Conservation (phyloP, 2,329 filamentous ascomycete species). For the Penicillium sclerotigenum region DNA sequence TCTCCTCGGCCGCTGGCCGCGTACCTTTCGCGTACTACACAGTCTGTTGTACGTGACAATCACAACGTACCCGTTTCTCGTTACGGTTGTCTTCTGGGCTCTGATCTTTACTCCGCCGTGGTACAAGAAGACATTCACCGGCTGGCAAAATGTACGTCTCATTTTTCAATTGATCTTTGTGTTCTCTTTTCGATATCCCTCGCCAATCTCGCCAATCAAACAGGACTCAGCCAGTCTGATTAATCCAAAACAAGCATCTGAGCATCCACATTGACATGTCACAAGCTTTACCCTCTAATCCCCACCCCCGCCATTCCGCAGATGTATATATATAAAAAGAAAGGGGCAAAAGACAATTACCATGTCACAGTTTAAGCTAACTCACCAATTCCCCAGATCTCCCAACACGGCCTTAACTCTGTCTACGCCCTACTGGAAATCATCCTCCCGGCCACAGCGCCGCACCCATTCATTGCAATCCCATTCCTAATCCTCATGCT, state of each 20-base stretch:
- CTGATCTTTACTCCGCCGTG: constrained; percentile 55
- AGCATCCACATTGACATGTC: background rate
- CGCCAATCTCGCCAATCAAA: background rate
- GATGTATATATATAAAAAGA: background rate
- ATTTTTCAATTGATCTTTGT: background rate
- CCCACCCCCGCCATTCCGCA: background rate
- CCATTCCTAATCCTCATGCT: constrained; percentile 67
- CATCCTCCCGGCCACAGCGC: constrained; percentile 61
- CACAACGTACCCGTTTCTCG: constrained; percentile 63
- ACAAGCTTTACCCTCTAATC: background rate
- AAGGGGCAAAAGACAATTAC: background rate
- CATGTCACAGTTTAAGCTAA: background rate
- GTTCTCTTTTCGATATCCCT: background rate
- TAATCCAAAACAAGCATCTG: background rate
- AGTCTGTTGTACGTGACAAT: constrained; percentile 62
- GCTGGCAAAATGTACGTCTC: constrained; percentile 51
- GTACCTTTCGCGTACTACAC: constrained; percentile 63
- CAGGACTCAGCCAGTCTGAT: background rate
- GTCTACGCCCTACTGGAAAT: constrained; percentile 74
- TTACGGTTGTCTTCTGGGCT: constrained; percentile 69
- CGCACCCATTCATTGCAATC: constrained; percentile 64
- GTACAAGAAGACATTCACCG: constrained; percentile 51
- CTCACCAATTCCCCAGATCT: constrained; percentile 46
- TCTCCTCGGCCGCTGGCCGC: constrained; percentile 59
- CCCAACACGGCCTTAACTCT: constrained; percentile 72